Base-by-base conservation (phyloP, 2,329 filamentous ascomycete genomes). In the Sporothrix humicola region DNA sequence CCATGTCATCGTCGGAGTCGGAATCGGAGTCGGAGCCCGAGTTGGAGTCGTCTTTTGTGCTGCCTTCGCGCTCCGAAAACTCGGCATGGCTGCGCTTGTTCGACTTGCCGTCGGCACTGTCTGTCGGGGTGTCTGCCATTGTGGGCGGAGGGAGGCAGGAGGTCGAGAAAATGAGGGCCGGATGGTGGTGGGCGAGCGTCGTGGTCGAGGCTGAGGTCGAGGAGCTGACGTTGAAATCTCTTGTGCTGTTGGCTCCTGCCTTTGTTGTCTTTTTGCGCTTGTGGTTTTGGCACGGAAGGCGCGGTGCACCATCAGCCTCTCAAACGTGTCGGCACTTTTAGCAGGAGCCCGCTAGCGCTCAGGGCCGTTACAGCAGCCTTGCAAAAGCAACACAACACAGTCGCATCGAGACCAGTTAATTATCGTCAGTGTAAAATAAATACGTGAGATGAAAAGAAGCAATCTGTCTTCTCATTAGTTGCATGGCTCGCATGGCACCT, bases 1-100 rank as follows among this genome's bases (percentile, higher is more conserved):
- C 96, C 84, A 98, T 96, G 80, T 97, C 95, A 83, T 98, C 94
- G 79, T 94, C 92, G 4, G 93, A 95, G 50, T 75, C 75, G 3
- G 75, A 76, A 68, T 75, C 76, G 15, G 76, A 73, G 46, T 66
- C 73, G 7, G 72, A 69, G 52, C 44, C 71, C 1, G 72, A 65
- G 48, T 73, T 48, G 7, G 63, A 58, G 56, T 52, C 23, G 69
- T 59, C 72, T 56, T 61, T 59, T 37, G 37, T 63, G 58, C 69
- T 42, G 63, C 80, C 83, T 79, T 87, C 83, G 74, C 84, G 81
- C 59, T 83, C 84, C 31, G 86, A 83, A 71, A 88, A 85, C 58
- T 88, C 87, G 42, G 86, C 85, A 78, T 89, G 87, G 76, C 84
- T 87, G 74, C 90, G 85, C 81, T 89, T 89, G 73, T 83, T 84